Evolutionary conservation across 768 basidiomycete genomes (phyloP), one percentile per base, ranked within the genome.

Genomic region (Leccinum subgranulosum): DNA sequence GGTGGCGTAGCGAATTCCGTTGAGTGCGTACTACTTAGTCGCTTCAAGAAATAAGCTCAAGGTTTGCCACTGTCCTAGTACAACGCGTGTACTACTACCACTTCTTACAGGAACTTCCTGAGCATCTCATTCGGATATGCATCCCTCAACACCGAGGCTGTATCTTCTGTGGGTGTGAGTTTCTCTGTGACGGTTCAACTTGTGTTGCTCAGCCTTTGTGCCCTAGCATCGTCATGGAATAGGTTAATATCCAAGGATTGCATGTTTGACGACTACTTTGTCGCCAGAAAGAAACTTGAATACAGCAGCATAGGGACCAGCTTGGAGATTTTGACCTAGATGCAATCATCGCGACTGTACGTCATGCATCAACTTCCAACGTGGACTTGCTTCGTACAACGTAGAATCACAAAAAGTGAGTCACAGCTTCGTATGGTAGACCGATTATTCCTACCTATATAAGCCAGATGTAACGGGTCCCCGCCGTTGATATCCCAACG

Each of bases 371-470:
- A 15, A 3, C 9, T 33, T 33, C 31, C 49, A 51, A 57, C 36
- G 55, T 57, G 34, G 43, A 10, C 17, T 41, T 36, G 2, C 34
- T 29, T 60, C 45, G 17, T 23, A 15, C 19, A 28, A 6, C 12
- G 23, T 33, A 11, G 51, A 23, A 11, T 54, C 34, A 61, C 46
- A 61, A 60, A 19, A 48, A 46, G 19, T 19, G n/a, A 2, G 4
- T 39, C 45, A 23, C 53, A 51, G 53, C 60, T 51, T 61, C 58
- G 4, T n/a, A 21, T 19, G 10, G 3, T 6, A 33, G 5, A 33
- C 31, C 31, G 14, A 5, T 33, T 4, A 33, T 14, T 14, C 31
- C 12, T 4, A 33, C 47, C 41, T n/a, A 65, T 66, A 66, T 55
- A 65, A 66, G n/a, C 31, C 29, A 11, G 23, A 21, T 31, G 12